phyloP scores from a whole-genome alignment of 2,329 filamentous ascomycete genomes.

The Botrytis tulipae region DNA sequence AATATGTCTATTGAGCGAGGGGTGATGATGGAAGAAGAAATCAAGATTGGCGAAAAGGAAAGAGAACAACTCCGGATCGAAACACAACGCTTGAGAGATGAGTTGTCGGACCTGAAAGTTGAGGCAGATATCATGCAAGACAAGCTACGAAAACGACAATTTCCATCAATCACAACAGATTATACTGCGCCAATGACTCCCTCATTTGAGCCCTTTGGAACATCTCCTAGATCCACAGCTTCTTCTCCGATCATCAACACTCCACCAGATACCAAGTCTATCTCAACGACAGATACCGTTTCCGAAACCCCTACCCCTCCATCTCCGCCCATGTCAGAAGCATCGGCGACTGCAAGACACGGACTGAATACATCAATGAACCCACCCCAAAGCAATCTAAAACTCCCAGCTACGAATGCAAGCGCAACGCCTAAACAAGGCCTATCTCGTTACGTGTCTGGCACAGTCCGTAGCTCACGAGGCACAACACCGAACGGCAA shows the following conservation, averaged over 20 bases:
- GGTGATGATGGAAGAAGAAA: slow-evolving; percentile 93
- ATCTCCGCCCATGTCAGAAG: slow-evolving; percentile 90
- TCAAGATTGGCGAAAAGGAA: slow-evolving; percentile 87
- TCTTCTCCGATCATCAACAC: slow-evolving; percentile 90
- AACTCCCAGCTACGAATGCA: slow-evolving; percentile 54
- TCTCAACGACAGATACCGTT: slow-evolving; percentile 54
- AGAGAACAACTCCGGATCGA: slow-evolving; percentile 87
- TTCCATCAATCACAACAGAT: slow-evolving; percentile 60
- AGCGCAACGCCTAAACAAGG: slow-evolving; percentile 54
- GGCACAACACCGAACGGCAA: slow-evolving; percentile 28
- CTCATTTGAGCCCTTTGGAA: slow-evolving; percentile 55
- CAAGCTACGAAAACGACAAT: slow-evolving; percentile 77
- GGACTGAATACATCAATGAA: slow-evolving; percentile 36
- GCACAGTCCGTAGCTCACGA: slow-evolving; percentile 31
- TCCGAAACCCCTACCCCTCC: slow-evolving; percentile 78
- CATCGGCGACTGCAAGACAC: slow-evolving; percentile 48
- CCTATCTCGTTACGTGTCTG: slow-evolving; percentile 28
- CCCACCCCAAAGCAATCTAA: slow-evolving; percentile 45
- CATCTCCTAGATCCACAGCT: slow-evolving; percentile 78
- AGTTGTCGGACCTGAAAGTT: slow-evolving; percentile 89
- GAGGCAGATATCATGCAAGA: slow-evolving; percentile 92
- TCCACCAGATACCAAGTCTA: slow-evolving; percentile 70
- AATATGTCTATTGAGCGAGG: slow-evolving; percentile 89
- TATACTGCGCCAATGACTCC: slow-evolving; percentile 66
- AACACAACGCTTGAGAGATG: slow-evolving; percentile 82